These are phyloP conservation scores for Phyllosticta citrichinensis DNA, from an alignment of 2,329 filamentous ascomycete species.

Conservation along the genomic window DNA sequence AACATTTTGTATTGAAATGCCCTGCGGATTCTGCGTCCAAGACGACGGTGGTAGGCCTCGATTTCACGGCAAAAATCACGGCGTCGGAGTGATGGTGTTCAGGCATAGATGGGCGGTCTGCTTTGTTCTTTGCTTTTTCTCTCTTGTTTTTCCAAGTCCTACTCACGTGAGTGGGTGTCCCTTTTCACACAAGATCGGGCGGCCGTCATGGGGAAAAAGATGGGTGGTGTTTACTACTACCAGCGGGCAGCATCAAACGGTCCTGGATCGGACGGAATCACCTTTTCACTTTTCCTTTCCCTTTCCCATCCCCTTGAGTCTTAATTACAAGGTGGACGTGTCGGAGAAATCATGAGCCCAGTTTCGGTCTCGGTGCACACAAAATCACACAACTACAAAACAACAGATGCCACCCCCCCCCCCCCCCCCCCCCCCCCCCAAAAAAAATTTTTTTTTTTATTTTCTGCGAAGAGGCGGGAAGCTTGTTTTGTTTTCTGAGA, in stretches of 20 bases:
- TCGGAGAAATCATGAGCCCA: no score
- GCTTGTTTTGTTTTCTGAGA: no score
- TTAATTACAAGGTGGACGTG: no score
- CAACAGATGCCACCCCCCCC: no score
- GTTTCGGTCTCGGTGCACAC: no score
- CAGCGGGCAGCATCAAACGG: neutral
- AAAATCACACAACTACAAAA: no score
- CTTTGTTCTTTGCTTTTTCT: neutral
- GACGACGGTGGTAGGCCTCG: neutral
- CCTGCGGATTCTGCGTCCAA: neutral
- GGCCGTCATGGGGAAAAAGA: neutral
- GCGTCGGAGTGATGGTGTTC: constrained; percentile 9
- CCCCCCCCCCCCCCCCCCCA: no score
- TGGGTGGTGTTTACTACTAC: neutral
- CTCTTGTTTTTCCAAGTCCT: neutral
- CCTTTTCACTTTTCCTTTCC: neutral
- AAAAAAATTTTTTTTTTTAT: no score
- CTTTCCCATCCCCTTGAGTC: no score
- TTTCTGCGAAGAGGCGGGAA: no score
- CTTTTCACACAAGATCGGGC: neutral
- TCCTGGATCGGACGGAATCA: neutral
- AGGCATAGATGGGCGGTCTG: constrained; percentile 1
- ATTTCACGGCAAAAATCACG: constrained; percentile 3
- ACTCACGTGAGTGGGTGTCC: neutral
- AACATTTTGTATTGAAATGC: neutral